These are phyloP conservation scores for Cryptococcus wingfieldii DNA, from an alignment of 1,284 basidiomycete species.

Conservation along the genomic window DNA sequence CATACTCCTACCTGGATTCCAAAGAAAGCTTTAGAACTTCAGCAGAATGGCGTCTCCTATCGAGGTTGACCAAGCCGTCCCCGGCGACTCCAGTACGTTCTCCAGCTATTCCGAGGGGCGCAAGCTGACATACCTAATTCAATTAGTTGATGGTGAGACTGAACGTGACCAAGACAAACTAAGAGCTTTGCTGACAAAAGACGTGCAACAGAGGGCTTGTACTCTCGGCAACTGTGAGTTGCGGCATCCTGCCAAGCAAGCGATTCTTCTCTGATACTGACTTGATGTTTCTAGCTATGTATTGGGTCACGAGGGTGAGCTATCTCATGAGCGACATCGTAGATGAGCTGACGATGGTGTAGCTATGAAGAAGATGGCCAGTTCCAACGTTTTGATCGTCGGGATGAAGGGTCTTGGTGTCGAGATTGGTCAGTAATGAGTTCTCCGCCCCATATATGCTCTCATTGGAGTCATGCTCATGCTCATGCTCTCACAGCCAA, in stretches of 20 bases:
- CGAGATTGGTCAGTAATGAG: conserved; percentile 71
- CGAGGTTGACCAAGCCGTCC: conserved; percentile 42
- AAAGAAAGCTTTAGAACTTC: not conserved
- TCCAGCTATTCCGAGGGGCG: not conserved
- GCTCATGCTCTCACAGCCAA: conserved; percentile 63
- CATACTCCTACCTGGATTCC: not conserved
- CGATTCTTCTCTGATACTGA: conserved; percentile 13
- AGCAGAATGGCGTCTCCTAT: conserved; percentile 40
- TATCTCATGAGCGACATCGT: conserved; percentile 49
- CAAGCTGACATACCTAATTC: conserved; percentile 1
- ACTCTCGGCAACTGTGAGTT: conserved; percentile 90
- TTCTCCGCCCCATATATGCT: not conserved
- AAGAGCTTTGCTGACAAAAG: conserved; percentile 2
- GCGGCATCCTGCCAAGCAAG: not conserved
- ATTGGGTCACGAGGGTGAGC: conserved; percentile 85
- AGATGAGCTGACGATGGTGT: conserved; percentile 51
- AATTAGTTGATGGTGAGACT: conserved; percentile 40
- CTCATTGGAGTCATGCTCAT: not conserved
- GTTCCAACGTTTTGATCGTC: conserved; percentile 90
- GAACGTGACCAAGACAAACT: not conserved
- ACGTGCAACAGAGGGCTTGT: conserved; percentile 65
- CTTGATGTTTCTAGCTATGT: conserved; percentile 66
- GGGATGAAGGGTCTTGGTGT: conserved; percentile 91
- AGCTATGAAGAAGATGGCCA: conserved; percentile 99
- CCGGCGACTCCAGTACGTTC: conserved; percentile 40